A percentile compares a stretch with the other conserved stretches of the same genome.
phyloP scores from a whole-genome alignment of 345 rosid species.

The Acer campestre region DNA sequence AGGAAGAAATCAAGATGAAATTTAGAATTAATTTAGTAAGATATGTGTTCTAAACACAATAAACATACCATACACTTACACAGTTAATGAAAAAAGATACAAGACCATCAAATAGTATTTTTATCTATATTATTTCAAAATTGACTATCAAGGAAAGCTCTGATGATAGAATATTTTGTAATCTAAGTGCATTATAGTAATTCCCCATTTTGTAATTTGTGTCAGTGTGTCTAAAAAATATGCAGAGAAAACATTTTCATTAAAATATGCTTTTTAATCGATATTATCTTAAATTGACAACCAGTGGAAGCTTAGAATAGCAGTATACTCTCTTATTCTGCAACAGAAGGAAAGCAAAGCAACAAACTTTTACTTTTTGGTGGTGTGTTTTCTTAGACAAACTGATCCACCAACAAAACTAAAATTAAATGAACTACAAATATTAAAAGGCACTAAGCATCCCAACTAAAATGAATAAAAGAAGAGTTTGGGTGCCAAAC shows the following conservation, averaged over 20 bases:
- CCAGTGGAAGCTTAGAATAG: neutral
- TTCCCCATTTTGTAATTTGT: neutral
- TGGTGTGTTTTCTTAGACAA: no score
- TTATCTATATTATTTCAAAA: neutral
- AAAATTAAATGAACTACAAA: no score
- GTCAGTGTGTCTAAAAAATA: no score
- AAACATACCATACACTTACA: neutral
- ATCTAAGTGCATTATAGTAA: neutral
- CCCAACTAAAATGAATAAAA: no score
- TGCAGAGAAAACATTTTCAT: no score
- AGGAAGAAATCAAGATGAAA: neutral
- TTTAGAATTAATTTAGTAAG: neutral
- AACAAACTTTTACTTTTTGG: no score
- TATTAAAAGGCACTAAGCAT: no score
- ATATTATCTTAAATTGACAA: neutral
- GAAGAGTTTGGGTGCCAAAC: no score
- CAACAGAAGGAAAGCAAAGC: no score
- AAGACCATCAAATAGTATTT: neutral
- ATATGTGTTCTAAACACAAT: neutral
- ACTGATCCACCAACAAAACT: no score
- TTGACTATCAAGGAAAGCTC: neutral
- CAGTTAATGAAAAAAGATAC: neutral
- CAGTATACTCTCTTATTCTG: conserved; percentile 88
- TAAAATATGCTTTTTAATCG: no score
- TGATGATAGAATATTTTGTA: neutral